phyloP scores from a whole-genome alignment of 2,329 filamentous ascomycete species.

The Monosporascus sp. region DNA sequence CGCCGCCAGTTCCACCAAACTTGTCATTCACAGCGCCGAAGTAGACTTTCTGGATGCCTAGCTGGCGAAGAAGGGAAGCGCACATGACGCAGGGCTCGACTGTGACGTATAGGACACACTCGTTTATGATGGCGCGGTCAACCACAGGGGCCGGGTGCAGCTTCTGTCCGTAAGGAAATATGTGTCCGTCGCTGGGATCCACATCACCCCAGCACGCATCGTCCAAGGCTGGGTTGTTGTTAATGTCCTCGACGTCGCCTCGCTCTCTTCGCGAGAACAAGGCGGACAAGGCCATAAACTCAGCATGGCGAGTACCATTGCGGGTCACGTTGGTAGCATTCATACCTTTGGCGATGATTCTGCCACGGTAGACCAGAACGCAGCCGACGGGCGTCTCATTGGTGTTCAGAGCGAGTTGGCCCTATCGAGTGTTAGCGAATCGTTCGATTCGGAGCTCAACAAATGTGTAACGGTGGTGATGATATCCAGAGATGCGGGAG shows the following conservation, averaged over 20 bases:
- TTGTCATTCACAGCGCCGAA: slow-evolving; percentile 96
- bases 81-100: slow-evolving; percentile 99
- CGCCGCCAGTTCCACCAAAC: slow-evolving; percentile 92
- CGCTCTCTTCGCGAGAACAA: slow-evolving; percentile 40
- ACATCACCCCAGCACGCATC: slow-evolving; percentile 46
- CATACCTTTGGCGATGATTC: slow-evolving; percentile 85
- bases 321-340: slow-evolving; percentile 93
- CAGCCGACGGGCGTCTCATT: slow-evolving; percentile 97
- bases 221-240: slow-evolving; percentile 22
- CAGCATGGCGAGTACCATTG: slow-evolving; percentile 89
- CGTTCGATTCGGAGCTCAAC: background rate
- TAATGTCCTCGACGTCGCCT: slow-evolving; percentile 17
- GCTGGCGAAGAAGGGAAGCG: slow-evolving; percentile 83
- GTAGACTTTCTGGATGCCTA: slow-evolving; percentile 83
- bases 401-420: slow-evolving; percentile 73
- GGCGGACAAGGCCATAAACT: slow-evolving; percentile 78
- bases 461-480: no score
- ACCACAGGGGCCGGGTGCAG: slow-evolving; percentile 52
- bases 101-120: slow-evolving; percentile 85
- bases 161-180: slow-evolving; percentile 60
- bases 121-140: slow-evolving; percentile 61
- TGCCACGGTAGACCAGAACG: slow-evolving; percentile 76
- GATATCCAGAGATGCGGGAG: background rate
- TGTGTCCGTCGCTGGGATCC: slow-evolving; percentile 49
- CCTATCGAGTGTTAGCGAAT: slow-evolving; percentile 46